Percentiles rank a stretch among this genome's conserved stretches.
Conservation (phyloP, 495 filamentous ascomycete species). For the Lichina pygmaea region DNA sequence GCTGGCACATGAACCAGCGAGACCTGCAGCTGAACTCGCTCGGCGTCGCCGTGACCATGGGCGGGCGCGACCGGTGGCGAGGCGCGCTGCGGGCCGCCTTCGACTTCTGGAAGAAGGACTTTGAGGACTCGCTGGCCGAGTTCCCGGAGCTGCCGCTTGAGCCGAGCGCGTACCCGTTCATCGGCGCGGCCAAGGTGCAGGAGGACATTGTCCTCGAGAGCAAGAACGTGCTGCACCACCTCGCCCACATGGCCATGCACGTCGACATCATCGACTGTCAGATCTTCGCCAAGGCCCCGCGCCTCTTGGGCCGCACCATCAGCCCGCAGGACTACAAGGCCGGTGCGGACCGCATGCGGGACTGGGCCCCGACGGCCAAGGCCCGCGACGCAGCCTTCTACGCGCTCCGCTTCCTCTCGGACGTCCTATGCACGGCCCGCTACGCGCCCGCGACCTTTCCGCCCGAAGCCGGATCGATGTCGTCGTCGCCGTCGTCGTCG, state of each 20-base stretch:
- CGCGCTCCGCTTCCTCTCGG: constrained; percentile 60
- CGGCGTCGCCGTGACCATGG: constrained; percentile 48
- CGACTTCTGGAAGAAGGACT: constrained; percentile 85
- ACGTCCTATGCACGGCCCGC: constrained; percentile 29
- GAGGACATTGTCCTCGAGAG: constrained; percentile 67
- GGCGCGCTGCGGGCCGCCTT: constrained; percentile 68
- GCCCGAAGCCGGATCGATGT: constrained; percentile 13
- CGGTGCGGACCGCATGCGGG: constrained; percentile 62
- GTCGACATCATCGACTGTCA: constrained; percentile 95
- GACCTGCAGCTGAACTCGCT: constrained; percentile 86
- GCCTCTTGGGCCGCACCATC: constrained; percentile 67
- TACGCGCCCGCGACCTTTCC: constrained; percentile 6
- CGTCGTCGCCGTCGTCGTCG: constrained; percentile 9
- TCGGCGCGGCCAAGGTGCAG: constrained; percentile 10
- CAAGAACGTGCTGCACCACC: constrained; percentile 66
- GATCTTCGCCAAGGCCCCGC: constrained; percentile 69
- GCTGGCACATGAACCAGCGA: constrained; percentile 94
- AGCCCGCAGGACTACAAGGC: constrained; percentile 53
- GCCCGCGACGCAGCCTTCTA: constrained; percentile 88
- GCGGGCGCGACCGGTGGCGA: constrained; percentile 82
- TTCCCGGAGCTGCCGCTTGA: constrained; percentile 8
- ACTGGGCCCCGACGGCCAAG: constrained; percentile 78
- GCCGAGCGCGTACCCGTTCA: constrained; percentile 6
- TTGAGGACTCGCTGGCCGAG: constrained; percentile 39
- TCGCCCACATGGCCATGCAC: constrained; percentile 96